A percentile compares a stretch with the other conserved stretches of the same genome.
Conservation (phyloP, 1,284 basidiomycete genomes). For the Ganoderma leucocontextum region DNA sequence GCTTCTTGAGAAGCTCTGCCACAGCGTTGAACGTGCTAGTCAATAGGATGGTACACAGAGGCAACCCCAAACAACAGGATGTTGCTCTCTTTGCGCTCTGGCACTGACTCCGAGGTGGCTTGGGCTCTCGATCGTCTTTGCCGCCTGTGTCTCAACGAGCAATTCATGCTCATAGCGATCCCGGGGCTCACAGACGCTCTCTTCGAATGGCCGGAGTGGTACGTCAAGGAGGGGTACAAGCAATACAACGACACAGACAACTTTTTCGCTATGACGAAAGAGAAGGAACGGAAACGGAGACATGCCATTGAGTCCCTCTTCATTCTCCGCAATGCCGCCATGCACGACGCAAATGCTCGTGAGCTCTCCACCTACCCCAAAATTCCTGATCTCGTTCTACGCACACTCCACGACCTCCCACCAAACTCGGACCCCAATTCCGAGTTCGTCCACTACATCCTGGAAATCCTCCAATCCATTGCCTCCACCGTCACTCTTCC, state of each 20-base stretch:
- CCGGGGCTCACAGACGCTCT: slow-evolving; percentile 82
- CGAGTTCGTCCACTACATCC: slow-evolving; percentile 73
- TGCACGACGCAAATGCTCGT: slow-evolving; percentile 68
- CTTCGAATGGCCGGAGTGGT: slow-evolving; percentile 86
- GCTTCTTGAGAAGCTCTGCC: slow-evolving; percentile 5
- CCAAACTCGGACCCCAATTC: slow-evolving; percentile 64
- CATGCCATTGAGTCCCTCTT: slow-evolving; percentile 80
- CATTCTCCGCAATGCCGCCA: slow-evolving; percentile 78
- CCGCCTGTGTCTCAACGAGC: slow-evolving; percentile 77
- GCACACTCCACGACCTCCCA: slow-evolving; percentile 63
- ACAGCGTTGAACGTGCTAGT: slow-evolving; percentile 2
- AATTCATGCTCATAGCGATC: slow-evolving; percentile 71
- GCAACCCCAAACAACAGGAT: slow-evolving; percentile 78
- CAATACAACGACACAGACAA: slow-evolving; percentile 47
- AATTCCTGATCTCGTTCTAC: slow-evolving; percentile 67
- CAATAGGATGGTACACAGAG: slow-evolving; percentile 83
- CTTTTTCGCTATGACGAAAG: slow-evolving; percentile 63
- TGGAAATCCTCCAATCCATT: slow-evolving; percentile 65
- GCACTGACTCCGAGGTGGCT: slow-evolving; percentile 75
- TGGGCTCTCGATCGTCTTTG: slow-evolving; percentile 86
- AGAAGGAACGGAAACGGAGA: slow-evolving; percentile 61
- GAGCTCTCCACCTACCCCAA: slow-evolving; percentile 66
- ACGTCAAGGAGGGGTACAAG: slow-evolving; percentile 60
- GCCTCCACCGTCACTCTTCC: slow-evolving; percentile 41
- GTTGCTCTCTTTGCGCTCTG: slow-evolving; percentile 80